Evolutionary conservation across 768 basidiomycete species (phyloP).

Genomic region (Daedaleopsis nitida): DNA sequence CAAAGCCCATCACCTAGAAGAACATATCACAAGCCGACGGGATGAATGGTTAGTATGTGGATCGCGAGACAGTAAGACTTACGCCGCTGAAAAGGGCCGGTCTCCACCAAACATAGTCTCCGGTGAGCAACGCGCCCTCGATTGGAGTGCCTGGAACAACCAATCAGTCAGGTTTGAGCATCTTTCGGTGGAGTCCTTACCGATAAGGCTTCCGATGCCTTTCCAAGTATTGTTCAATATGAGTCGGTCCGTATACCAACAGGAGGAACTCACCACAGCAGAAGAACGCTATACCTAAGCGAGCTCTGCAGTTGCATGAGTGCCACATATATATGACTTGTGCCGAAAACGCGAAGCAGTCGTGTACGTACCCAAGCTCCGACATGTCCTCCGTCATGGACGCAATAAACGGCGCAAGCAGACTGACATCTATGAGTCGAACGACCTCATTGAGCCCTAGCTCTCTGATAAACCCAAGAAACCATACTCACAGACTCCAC

Average conservation of each 20-base stretch:
- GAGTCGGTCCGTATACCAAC: not conserved
- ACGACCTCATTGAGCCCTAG: not conserved
- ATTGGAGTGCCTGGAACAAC: constrained; percentile 48
- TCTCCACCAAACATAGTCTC: constrained; percentile 31
- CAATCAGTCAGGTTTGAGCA: constrained; percentile 13
- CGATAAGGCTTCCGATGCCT: constrained; percentile 39
- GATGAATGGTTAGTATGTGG: too few relatives aligned
- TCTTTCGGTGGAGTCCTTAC: not conserved
- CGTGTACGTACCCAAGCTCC: constrained; percentile 26
- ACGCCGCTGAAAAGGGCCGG: constrained; percentile 21
- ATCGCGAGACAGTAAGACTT: too few relatives aligned
- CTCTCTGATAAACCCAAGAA: not conserved
- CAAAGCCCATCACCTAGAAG: too few relatives aligned
- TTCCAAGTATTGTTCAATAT: constrained; percentile 5
- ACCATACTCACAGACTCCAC: constrained; percentile 26
- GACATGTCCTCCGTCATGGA: constrained; percentile 23
- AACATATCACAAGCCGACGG: too few relatives aligned
- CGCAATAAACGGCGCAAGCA: constrained; percentile 26
- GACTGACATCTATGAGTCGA: constrained; percentile 34
- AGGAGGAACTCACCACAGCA: constrained; percentile 14
- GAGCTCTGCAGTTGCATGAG: constrained; percentile 19
- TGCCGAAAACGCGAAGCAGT: not conserved
- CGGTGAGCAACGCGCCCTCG: constrained; percentile 45
- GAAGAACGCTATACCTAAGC: constrained; percentile 38
- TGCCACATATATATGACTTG: not conserved